Base-by-base conservation (phyloP, 2,329 filamentous ascomycete species). In the Cladosporium velox region DNA sequence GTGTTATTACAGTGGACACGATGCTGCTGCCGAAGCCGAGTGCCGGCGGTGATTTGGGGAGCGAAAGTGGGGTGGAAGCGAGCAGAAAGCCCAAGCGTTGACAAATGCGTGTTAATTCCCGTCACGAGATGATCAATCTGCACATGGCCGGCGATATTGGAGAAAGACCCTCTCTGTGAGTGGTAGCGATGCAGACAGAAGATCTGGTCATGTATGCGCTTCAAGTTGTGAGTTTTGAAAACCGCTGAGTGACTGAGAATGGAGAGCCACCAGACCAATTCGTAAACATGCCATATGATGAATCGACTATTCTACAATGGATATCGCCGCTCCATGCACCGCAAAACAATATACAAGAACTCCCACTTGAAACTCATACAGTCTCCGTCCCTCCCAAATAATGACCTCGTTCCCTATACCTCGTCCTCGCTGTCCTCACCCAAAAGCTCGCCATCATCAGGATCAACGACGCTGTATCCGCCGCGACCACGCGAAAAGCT, bases 361-460 rank as follows among this genome's bases (percentile, higher is more conserved):
- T 38, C 24, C 57, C n/a, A n/a, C n/a, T n/a, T n/a, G n/a, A n/a
- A n/a, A 47, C 61, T 44, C 47, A 10, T 55, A 55, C 52, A 55
- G 15, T 54, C 44, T 28, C 44, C 4, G n/a, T 12, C 61, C 24
- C 14, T 24, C 34, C 32, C n/a, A n/a, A 30, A 64, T 35, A 18
- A 57, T 18, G 24, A 1, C 7, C 18, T 21, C 18, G 15, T 30
- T 6, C 28, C 61, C 41, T 66, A 73, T 49, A 90, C 91, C 68
- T 97, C 94, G 75, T 97, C 93, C 70, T 97, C 94, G 71, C 92
- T 93, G 67, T 96, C 93, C 71, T 97, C 94, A 0, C 95, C 95
- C 41, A 99, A 81, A 71, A 99, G 81, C 82, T 98, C 94, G 59
- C 94, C 94, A 77, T 98, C 95, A 76, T 98, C 95, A 60, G 95